Conservation (phyloP, 2,329 filamentous ascomycete species). For the Talaromyces islandicus region DNA sequence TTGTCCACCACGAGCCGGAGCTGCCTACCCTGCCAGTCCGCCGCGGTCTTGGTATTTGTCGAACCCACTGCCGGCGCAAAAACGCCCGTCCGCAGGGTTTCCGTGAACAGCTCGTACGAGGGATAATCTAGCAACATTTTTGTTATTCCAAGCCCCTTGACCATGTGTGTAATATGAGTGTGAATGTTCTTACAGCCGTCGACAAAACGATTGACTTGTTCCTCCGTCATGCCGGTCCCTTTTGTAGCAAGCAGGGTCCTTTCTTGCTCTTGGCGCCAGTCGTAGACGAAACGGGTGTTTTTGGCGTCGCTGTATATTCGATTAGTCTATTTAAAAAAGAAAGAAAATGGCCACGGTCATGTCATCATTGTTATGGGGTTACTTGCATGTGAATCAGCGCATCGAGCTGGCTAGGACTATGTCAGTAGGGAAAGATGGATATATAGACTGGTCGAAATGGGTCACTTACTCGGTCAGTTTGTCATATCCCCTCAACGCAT, state of each 20-base stretch:
- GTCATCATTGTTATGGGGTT: neutral
- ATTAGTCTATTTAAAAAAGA: neutral
- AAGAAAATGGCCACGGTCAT: too few relatives aligned
- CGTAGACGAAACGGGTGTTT: constrained; percentile 69
- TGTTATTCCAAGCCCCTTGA: neutral
- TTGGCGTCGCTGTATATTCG: constrained; percentile 55
- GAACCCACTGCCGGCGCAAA: constrained; percentile 33
- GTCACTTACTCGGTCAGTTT: constrained; percentile 47
- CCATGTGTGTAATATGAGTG: too few relatives aligned
- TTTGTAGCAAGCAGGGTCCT: constrained; percentile 58
- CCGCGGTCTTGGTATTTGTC: constrained; percentile 4
- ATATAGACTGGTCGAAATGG: neutral
- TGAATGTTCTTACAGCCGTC: constrained; percentile 56
- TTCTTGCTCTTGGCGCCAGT: constrained; percentile 80
- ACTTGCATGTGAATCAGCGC: constrained; percentile 59
- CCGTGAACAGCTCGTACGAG: constrained; percentile 64
- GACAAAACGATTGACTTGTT: constrained; percentile 71
- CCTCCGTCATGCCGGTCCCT: constrained; percentile 74
- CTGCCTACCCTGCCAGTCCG: constrained; percentile 47
- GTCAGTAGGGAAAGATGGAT: neutral
- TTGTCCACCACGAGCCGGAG: constrained; percentile 57
- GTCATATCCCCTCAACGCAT: constrained; percentile 53
- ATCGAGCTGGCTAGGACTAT: constrained; percentile 44
- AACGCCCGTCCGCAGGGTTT: constrained; percentile 53
- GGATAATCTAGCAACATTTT: constrained; percentile 53